Percentiles rank a stretch among this genome's conserved stretches.
Conservation (phyloP, 495 filamentous ascomycete genomes). For the Darksidea phi region DNA sequence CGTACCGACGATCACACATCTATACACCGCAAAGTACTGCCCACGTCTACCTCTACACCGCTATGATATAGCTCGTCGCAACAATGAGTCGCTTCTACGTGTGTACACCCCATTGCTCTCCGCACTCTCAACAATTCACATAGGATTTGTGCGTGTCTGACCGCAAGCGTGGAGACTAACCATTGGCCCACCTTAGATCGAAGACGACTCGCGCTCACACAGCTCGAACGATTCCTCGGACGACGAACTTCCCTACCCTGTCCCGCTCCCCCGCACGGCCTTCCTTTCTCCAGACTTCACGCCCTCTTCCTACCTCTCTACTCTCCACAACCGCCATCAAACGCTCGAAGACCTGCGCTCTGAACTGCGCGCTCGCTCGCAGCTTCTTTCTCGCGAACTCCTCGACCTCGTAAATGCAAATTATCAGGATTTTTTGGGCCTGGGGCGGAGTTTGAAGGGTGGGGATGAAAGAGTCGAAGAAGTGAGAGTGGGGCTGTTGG, state of each 20-base stretch:
- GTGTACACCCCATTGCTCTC: conserved; percentile 16
- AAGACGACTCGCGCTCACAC: no score
- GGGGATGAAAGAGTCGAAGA: conserved; percentile 92
- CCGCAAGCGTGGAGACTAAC: neutral
- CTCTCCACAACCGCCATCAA: conserved; percentile 81
- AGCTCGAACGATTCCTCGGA: conserved; percentile 48
- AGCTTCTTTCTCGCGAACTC: conserved; percentile 75
- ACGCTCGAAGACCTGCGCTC: conserved; percentile 89
- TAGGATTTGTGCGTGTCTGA: no score
- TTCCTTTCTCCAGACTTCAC: conserved; percentile 80
- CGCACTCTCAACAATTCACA: neutral
- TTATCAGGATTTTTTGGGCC: conserved; percentile 81
- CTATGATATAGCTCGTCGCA: neutral
- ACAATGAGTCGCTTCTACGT: conserved; percentile 51
- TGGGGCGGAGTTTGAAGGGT: conserved; percentile 78
- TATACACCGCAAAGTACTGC: neutral
- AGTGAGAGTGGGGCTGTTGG: conserved; percentile 79
- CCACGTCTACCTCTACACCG: neutral
- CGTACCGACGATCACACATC: neutral
- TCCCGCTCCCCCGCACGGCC: conserved; percentile 71
- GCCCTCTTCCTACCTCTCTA: conserved; percentile 77
- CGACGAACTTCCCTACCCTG: conserved; percentile 77
- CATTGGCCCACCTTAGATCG: no score
- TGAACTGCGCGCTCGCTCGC: conserved; percentile 75
- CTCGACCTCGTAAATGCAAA: conserved; percentile 92